Evolutionary conservation across 768 basidiomycete species (phyloP).

Genomic region (Leccinum uliginosum): DNA sequence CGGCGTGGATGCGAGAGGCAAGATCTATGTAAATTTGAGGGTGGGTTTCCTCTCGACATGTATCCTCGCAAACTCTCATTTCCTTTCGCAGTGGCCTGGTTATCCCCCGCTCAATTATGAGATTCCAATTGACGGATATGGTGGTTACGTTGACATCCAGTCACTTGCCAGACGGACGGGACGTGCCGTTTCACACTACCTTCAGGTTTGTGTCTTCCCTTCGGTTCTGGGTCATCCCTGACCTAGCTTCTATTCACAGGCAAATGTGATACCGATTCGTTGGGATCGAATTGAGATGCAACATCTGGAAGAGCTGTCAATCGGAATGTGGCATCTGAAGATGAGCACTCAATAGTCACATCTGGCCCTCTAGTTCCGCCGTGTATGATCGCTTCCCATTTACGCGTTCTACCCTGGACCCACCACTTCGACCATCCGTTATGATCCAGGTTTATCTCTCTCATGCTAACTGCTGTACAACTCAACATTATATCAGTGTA

Average conservation of each 20-base stretch:
- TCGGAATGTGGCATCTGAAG: slow-evolving; percentile 73
- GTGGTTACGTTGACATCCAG: slow-evolving; percentile 59
- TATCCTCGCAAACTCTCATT: background rate
- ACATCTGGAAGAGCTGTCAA: slow-evolving; percentile 63
- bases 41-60: slow-evolving; percentile 35
- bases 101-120: slow-evolving; percentile 70
- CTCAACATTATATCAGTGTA: slow-evolving; percentile 18
- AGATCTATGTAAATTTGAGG: slow-evolving; percentile 59
- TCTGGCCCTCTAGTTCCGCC: slow-evolving; percentile 1
- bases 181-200: slow-evolving; percentile 69
- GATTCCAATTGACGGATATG: slow-evolving; percentile 65
- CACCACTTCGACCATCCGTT: slow-evolving; percentile 8
- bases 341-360: slow-evolving; percentile 31
- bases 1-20: slow-evolving; percentile 55
- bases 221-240: slow-evolving; percentile 4
- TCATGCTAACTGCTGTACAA: slow-evolving; percentile 17
- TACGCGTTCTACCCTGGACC: slow-evolving; percentile 6
- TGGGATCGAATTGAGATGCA: slow-evolving; percentile 69
- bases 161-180: slow-evolving; percentile 66
- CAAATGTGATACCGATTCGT: slow-evolving; percentile 63
- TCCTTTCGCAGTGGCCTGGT: slow-evolving; percentile 56
- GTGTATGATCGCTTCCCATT: slow-evolving; percentile 9
- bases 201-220: slow-evolving; percentile 46
- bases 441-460: slow-evolving; percentile 4
- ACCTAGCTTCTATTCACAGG: slow-evolving; percentile 34